Evolutionary conservation across 2,329 filamentous ascomycete genomes (phyloP).

Genomic region (Sarocladium strictum): DNA sequence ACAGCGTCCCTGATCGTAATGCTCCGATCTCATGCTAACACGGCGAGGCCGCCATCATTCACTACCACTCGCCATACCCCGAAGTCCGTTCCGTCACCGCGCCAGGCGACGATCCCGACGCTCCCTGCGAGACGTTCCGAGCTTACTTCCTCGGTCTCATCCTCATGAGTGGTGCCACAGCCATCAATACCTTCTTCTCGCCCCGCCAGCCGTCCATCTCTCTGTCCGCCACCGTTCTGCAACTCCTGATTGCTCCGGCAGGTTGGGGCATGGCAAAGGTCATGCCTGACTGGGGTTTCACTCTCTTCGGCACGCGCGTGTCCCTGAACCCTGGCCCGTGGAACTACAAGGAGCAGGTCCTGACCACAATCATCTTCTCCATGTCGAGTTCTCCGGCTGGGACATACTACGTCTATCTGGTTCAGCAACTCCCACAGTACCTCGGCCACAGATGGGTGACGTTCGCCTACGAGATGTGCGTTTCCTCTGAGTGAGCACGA

Average conservation of each 20-base stretch:
- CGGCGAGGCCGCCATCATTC: conserved; percentile 30
- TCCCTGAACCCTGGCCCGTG: conserved; percentile 48
- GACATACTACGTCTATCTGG: conserved; percentile 41
- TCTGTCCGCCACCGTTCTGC: conserved; percentile 34
- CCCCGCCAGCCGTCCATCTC: conserved; percentile 22
- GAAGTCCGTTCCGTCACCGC: conserved; percentile 35
- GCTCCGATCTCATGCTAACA: neutral
- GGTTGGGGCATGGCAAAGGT: conserved; percentile 35
- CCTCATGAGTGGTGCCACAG: conserved; percentile 17
- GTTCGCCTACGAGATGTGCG: conserved; percentile 36
- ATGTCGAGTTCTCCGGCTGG: conserved; percentile 39
- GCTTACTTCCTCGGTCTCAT: conserved; percentile 37
- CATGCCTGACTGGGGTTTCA: conserved; percentile 40
- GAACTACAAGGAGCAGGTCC: conserved; percentile 53
- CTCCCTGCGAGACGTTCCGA: conserved; percentile 34
- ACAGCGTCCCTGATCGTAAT: neutral
- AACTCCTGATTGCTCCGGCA: conserved; percentile 41
- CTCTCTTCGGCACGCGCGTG: conserved; percentile 32
- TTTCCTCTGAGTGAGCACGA: conserved; percentile 26
- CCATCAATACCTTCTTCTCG: conserved; percentile 26
- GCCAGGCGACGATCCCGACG: conserved; percentile 26
- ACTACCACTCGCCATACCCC: conserved; percentile 35
- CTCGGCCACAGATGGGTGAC: conserved; percentile 8
- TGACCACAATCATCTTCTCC: conserved; percentile 55
- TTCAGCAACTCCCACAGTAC: conserved; percentile 31